Percentiles rank a stretch among this genome's conserved stretches.
Evolutionary conservation across 208 protist genomes (phyloP).

Genomic region (Leptomonas pyrrhocoris): DNA sequence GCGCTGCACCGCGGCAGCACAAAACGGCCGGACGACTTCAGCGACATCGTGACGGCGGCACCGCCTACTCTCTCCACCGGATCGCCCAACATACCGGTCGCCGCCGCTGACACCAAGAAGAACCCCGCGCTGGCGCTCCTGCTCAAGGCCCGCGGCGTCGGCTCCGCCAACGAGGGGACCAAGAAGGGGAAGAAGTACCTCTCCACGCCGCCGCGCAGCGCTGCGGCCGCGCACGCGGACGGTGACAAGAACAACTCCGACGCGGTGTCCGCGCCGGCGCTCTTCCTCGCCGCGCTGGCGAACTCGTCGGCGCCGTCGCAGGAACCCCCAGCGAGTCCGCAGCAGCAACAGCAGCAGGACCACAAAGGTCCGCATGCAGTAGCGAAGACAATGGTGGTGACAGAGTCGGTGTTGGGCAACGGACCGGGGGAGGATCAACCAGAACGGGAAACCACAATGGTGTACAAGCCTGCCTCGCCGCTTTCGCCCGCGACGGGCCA

Average conservation of each 20-base stretch:
- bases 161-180: neutral
- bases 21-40: conserved; percentile 16
- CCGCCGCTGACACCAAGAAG: conserved; percentile 2
- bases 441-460: neutral
- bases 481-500: neutral
- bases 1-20: neutral
- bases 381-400: conserved; percentile 2
- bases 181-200: conserved; percentile 29
- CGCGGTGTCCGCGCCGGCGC: conserved; percentile 8
- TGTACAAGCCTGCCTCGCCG: neutral
- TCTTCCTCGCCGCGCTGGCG: neutral
- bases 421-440: neutral
- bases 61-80: too few species aligned
- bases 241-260: neutral
- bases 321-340: neutral
- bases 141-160: conserved; percentile 8
- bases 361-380: neutral
- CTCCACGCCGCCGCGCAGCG: conserved; percentile 7
- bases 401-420: conserved; percentile 9
- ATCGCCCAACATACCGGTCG: neutral
- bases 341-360: neutral
- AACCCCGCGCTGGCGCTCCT: conserved; percentile 17
- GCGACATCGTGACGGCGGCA: conserved; percentile 15
- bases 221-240: conserved; percentile 1
- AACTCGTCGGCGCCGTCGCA: conserved; percentile 3